Evolutionary conservation across 1,284 basidiomycete species (phyloP).

Genomic region (Acaromyces ingoldii): DNA sequence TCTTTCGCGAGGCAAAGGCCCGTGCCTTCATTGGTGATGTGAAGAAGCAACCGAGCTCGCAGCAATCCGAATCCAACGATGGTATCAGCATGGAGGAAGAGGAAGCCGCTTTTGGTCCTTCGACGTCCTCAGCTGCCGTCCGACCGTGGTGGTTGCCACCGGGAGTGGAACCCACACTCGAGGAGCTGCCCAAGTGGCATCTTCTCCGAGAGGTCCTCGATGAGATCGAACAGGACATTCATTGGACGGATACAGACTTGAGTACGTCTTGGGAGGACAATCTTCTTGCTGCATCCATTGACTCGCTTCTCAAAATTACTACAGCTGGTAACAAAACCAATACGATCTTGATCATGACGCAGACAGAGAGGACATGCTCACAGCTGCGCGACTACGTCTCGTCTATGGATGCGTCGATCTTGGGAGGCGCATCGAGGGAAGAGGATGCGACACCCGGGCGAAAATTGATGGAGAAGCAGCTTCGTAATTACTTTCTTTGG

Average conservation of each 20-base stretch:
- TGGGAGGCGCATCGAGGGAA: constrained; percentile 10
- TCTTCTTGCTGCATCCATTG: not conserved
- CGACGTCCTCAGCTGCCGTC: not conserved
- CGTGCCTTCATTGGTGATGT: constrained; percentile 66
- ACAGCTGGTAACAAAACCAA: constrained; percentile 19
- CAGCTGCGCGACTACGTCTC: constrained; percentile 41
- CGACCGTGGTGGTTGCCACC: constrained; percentile 63
- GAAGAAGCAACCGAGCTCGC: not conserved
- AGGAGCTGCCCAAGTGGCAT: constrained; percentile 93
- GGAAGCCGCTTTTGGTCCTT: constrained; percentile 15
- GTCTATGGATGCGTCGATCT: constrained; percentile 21
- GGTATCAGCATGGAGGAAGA: constrained; percentile 29
- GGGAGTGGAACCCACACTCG: constrained; percentile 77
- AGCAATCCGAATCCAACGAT: constrained; percentile 2
- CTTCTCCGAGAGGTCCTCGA: constrained; percentile 76
- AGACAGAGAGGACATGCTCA: constrained; percentile 28
- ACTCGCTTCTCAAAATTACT: constrained; percentile 3
- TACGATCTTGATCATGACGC: constrained; percentile 47
- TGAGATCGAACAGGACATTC: constrained; percentile 85
- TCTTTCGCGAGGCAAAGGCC: constrained; percentile 76
- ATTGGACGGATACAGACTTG: constrained; percentile 53
- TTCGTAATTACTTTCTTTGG: constrained; percentile 74
- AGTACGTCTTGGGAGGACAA: constrained; percentile 8
- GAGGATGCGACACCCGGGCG: constrained; percentile 41
- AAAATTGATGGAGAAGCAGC: constrained; percentile 70